Evolutionary conservation across 345 rosid genomes (phyloP), one percentile per base, ranked within the genome.

Genomic region (Salix caprea): DNA sequence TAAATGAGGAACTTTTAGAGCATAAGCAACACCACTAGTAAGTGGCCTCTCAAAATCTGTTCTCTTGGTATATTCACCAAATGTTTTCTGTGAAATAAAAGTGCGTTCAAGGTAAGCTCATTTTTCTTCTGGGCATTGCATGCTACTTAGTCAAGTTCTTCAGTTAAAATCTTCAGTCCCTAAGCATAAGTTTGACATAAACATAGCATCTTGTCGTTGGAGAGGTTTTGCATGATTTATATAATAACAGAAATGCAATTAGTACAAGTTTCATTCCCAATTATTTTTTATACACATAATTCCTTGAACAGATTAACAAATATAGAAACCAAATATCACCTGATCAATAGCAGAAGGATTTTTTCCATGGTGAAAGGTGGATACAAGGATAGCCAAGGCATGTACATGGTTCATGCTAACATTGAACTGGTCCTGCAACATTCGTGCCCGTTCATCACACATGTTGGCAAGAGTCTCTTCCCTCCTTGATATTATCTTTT

Each of bases 381-480:
- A 95, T 76, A 91, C 97, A 65, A 96, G 94, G 82, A 93, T 88
- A 69, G 99, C 97, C 88, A 96, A 86, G 75, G 99, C 96, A 81
- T 96, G 93, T 74, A 96, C 99, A 85, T 96, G 97, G 82, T 96
- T 96, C 88, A 91, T 77, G 84, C 99, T 96, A 76, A 96, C 99
- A 83, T 93, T 96, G 84, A 96, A 96, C 90, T 96, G 99, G 82
- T 96, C 99, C 87, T 96, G 99, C 87, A 96, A 84, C 92, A 96
- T 91, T 12, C 96, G 86, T 36, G 99, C 98, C 79, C 99, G 85
- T 80, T 96, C 97, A 32, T 93, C 99, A 70, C 99, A 96, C 99
- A 96, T 96, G 83, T 86, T 96, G 30, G 87, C 83, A 54, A 96
- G 90, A 19, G 91, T 91, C 82, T 88, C 94, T 73, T 81, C 84